phyloP scores from a whole-genome alignment of 2,329 filamentous ascomycete species.

The Allantophomopsis lycopodina region DNA sequence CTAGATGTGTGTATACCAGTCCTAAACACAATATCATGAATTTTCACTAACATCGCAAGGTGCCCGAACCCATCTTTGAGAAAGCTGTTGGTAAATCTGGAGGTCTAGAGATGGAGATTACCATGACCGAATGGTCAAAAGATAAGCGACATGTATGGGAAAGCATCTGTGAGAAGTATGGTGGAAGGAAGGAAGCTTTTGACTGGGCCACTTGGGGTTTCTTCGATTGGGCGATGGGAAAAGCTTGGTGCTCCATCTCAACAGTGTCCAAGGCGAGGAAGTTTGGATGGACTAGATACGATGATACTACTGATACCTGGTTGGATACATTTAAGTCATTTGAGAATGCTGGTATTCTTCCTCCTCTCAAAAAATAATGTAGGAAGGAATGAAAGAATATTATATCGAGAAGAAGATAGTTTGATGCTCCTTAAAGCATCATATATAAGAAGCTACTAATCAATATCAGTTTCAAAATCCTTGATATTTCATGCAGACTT shows the following conservation, averaged over 20 bases:
- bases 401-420: no score
- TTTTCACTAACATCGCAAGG: no score
- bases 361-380: no score
- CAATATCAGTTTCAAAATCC: no score
- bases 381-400: no score
- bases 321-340: no score
- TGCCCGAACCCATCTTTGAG: not conserved
- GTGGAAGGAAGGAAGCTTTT: constrained; percentile 5
- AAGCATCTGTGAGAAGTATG: constrained; percentile 1
- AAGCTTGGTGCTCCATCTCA: constrained; percentile 9
- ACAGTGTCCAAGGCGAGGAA: constrained; percentile 12
- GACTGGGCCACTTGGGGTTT: constrained; percentile 29
- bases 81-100: not conserved
- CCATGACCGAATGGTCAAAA: constrained; percentile 3
- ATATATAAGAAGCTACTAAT: no score
- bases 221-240: constrained; percentile 13
- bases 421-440: no score
- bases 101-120: not conserved
- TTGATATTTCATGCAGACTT: no score
- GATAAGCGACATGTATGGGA: constrained; percentile 5
- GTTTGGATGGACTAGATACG: constrained; percentile 10
- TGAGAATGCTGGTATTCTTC: constrained; percentile 7
- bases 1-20: constrained; percentile 3
- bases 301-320: constrained; percentile 11
- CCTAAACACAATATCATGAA: no score